Evolutionary conservation across 768 basidiomycete genomes (phyloP).

Genomic region (Thelephora ganbajun): DNA sequence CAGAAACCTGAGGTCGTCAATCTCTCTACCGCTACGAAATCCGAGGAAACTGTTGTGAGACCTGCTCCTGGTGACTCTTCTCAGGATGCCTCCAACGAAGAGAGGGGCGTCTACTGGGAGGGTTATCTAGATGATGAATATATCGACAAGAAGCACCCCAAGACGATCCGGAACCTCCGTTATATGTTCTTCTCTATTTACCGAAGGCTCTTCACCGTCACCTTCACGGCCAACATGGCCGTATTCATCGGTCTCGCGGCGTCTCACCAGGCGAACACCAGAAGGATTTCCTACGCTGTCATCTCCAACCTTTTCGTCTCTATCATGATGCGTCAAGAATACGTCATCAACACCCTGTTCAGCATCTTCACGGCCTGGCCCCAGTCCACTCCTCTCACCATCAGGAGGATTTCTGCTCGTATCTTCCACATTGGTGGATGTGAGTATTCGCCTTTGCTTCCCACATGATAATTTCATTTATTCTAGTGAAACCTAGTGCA

Average conservation of each 20-base stretch:
- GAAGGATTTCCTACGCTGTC: constrained; percentile 23
- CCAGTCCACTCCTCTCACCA: constrained; percentile 26
- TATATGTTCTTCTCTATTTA: constrained; percentile 42
- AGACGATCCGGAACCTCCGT: constrained; percentile 35
- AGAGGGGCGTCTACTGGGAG: constrained; percentile 26
- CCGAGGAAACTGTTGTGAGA: no score
- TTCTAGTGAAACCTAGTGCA: constrained; percentile 20
- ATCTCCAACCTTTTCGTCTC: constrained; percentile 28
- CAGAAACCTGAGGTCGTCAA: background rate
- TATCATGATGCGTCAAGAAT: constrained; percentile 34
- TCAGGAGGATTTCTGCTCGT: constrained; percentile 37
- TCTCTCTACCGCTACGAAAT: constrained; percentile 5
- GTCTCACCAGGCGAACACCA: constrained; percentile 12
- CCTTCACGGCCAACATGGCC: constrained; percentile 36
- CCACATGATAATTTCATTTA: background rate
- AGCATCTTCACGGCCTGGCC: constrained; percentile 36
- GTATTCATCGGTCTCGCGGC: constrained; percentile 24
- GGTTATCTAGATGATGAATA: constrained; percentile 36
- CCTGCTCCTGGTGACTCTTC: constrained; percentile 7
- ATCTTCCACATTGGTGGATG: constrained; percentile 46
- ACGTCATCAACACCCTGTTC: constrained; percentile 47
- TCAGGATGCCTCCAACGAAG: constrained; percentile 9
- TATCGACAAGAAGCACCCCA: constrained; percentile 37
- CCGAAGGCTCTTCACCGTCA: constrained; percentile 37
- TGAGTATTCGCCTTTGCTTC: constrained; percentile 9